Conservation (phyloP, 352 stramenopile genomes). For the Phytophthora colocasiae region DNA sequence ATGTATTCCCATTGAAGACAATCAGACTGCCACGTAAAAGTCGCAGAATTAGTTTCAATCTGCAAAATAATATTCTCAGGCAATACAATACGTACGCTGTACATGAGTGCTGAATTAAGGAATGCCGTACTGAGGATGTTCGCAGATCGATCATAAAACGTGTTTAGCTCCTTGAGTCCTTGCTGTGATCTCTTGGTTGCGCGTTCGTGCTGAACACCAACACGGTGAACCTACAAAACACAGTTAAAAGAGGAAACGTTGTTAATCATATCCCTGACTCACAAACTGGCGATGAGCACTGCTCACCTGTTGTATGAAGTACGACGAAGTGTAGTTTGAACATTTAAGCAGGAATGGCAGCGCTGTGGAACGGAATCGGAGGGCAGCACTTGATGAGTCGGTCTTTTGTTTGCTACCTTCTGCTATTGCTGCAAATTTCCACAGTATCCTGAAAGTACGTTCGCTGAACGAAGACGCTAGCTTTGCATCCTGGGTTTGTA, state of each 20-base stretch:
- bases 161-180: constrained; percentile 36
- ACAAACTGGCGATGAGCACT: no score
- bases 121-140: constrained; percentile 25
- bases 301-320: constrained; percentile 69
- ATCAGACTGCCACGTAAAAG: constrained; percentile 40
- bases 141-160: constrained; percentile 54
- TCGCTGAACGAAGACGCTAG: constrained; percentile 68
- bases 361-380: constrained; percentile 54
- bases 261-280: not conserved
- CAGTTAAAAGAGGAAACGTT: not conserved
- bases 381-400: constrained; percentile 25
- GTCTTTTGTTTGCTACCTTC: constrained; percentile 34
- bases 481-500: constrained; percentile 58
- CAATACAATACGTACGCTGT: constrained; percentile 34
- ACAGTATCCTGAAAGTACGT: constrained; percentile 72
- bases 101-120: constrained; percentile 23
- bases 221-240: constrained; percentile 54
- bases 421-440: constrained; percentile 61
- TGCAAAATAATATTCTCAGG: not conserved
- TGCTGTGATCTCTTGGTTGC: constrained; percentile 34
- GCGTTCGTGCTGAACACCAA: constrained; percentile 71
- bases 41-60: constrained; percentile 4
- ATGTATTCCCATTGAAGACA: constrained; percentile 61
- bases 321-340: constrained; percentile 61
- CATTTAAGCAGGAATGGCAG: constrained; percentile 76